A percentile compares a stretch with the other conserved stretches of the same genome.
These are phyloP conservation scores for Thyridium curvatum DNA, from an alignment of 2,329 filamentous ascomycete species.

Conservation along the genomic window DNA sequence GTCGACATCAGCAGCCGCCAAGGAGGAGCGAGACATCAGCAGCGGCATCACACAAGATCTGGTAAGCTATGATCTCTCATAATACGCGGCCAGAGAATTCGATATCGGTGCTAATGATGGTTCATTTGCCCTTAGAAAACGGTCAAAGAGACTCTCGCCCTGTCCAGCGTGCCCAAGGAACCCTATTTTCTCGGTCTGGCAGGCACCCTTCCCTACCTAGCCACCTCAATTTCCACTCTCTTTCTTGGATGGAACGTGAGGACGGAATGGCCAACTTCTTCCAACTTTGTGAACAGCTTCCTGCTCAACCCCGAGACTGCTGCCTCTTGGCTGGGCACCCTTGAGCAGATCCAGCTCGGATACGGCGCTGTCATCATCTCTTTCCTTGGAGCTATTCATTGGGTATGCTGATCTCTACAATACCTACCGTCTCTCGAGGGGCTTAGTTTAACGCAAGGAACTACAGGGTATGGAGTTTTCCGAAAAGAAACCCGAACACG, in stretches of 20 bases:
- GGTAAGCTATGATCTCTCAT: slow-evolving; percentile 47
- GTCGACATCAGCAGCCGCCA: neutral
- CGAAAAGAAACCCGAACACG: slow-evolving; percentile 50
- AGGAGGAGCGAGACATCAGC: slow-evolving; percentile 17
- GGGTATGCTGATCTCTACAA: slow-evolving; percentile 38
- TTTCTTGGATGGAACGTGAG: slow-evolving; percentile 81
- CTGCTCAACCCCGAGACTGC: slow-evolving; percentile 67
- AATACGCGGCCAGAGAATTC: too few species aligned
- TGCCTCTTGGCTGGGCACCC: slow-evolving; percentile 61
- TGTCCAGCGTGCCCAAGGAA: slow-evolving; percentile 59
- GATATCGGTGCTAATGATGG: too few species aligned
- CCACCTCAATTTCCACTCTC: slow-evolving; percentile 75
- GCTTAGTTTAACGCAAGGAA: too few species aligned
- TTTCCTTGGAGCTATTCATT: slow-evolving; percentile 90
- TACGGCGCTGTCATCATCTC: slow-evolving; percentile 91
- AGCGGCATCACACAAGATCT: slow-evolving; percentile 41
- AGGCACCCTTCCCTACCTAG: slow-evolving; percentile 79
- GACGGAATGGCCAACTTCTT: slow-evolving; percentile 51
- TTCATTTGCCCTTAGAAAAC: slow-evolving; percentile 37
- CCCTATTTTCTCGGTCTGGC: slow-evolving; percentile 64
- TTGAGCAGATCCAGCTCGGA: slow-evolving; percentile 85
- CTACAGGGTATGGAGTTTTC: slow-evolving; percentile 70
- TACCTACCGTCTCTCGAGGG: neutral
- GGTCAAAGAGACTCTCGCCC: slow-evolving; percentile 63
- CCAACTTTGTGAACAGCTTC: slow-evolving; percentile 57